These are phyloP conservation scores for Acmispon strigosus DNA, from an alignment of 306 rosid genomes.

Conservation along the genomic window DNA sequence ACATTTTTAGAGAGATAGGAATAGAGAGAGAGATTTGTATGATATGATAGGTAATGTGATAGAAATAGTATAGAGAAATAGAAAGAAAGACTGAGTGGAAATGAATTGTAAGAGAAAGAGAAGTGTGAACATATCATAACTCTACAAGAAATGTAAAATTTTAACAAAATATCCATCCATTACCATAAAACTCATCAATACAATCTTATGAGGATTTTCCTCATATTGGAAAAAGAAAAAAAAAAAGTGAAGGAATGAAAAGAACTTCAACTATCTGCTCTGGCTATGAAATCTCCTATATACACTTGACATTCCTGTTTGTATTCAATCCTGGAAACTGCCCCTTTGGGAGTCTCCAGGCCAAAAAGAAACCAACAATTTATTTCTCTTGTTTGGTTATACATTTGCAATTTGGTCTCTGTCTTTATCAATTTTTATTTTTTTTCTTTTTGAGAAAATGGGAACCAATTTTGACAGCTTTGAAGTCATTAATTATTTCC, in stretches of 20 bases:
- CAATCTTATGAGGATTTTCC: conserved; percentile 31
- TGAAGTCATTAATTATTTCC: conserved; percentile 21
- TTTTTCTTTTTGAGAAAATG: background rate
- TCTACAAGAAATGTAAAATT: no score
- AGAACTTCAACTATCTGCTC: conserved; percentile 16
- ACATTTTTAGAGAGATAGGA: no score
- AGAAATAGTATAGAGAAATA: no score
- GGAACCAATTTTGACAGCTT: conserved; percentile 2
- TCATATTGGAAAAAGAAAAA: conserved; percentile 7
- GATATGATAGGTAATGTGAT: no score
- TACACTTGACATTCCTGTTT: conserved; percentile 37
- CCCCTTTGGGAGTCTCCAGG: conserved; percentile 25
- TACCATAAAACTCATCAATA: conserved; percentile 11
- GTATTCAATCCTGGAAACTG: conserved; percentile 17
- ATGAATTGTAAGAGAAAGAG: no score
- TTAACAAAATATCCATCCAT: background rate
- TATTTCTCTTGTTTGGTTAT: conserved; percentile 12
- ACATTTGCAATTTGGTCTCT: background rate
- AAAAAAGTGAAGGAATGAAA: conserved; percentile 15
- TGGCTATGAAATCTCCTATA: conserved; percentile 31
- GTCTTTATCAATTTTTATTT: background rate
- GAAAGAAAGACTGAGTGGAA: no score
- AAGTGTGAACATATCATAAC: no score
- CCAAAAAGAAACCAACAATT: conserved; percentile 27
- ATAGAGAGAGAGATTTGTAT: no score